These are phyloP conservation scores for Leccinum uliginosum DNA, from an alignment of 768 basidiomycete species.

Conservation along the genomic window DNA sequence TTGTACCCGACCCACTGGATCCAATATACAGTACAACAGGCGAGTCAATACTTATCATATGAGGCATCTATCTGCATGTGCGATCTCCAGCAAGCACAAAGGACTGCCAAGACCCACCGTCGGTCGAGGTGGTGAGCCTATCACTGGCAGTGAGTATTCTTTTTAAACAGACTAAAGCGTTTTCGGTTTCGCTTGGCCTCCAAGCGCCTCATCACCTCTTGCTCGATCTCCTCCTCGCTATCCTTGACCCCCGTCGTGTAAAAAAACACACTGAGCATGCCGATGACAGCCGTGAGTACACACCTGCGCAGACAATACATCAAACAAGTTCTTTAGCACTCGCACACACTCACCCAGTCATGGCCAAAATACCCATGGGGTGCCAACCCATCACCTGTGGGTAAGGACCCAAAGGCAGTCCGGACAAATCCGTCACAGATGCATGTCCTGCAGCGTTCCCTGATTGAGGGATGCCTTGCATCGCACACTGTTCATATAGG, in stretches of 20 bases:
- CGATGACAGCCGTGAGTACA: slow-evolving; percentile 77
- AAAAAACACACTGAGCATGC: slow-evolving; percentile 82
- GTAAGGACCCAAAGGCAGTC: slow-evolving; percentile 66
- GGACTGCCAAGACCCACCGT: too few relatives aligned
- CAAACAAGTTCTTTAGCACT: slow-evolving; percentile 1
- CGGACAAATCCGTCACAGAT: slow-evolving; percentile 62
- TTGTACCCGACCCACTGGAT: too few relatives aligned
- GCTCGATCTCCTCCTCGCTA: slow-evolving; percentile 78
- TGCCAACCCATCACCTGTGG: slow-evolving; percentile 71
- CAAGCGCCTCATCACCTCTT: slow-evolving; percentile 53
- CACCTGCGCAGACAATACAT: slow-evolving; percentile 45
- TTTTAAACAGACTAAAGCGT: slow-evolving; percentile 39
- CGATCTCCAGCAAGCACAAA: not conserved
- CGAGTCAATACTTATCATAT: not conserved
- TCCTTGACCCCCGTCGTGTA: slow-evolving; percentile 74
- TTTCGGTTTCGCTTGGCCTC: slow-evolving; percentile 52
- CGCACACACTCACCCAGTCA: slow-evolving; percentile 52
- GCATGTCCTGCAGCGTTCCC: slow-evolving; percentile 89
- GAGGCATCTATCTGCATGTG: not conserved
- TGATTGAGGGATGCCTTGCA: slow-evolving; percentile 49
- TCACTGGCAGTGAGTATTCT: not conserved
- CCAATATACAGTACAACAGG: not conserved
- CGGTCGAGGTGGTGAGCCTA: not conserved
- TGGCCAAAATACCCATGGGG: slow-evolving; percentile 68
- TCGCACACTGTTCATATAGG: slow-evolving; percentile 69